These are phyloP conservation scores for Curvularia lunata DNA, from an alignment of 2,329 filamentous ascomycete species.

Conservation along the genomic window DNA sequence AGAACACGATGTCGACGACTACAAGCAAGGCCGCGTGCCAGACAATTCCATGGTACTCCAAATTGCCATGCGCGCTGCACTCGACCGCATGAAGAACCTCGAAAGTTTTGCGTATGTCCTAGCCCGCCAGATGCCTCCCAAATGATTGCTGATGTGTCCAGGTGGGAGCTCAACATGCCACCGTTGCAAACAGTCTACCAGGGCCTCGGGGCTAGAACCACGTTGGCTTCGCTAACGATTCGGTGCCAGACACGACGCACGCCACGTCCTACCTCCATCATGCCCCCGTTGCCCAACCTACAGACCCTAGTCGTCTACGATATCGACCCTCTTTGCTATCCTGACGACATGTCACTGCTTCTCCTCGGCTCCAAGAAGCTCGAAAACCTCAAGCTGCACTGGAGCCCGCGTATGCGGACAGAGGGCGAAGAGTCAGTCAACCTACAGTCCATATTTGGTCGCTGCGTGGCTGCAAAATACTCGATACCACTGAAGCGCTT, in stretches of 20 bases:
- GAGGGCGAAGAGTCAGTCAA: slow-evolving; percentile 64
- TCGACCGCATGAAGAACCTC: slow-evolving; percentile 65
- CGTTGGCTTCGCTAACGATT: slow-evolving; percentile 61
- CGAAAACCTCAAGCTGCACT: slow-evolving; percentile 63
- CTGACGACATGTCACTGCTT: slow-evolving; percentile 66
- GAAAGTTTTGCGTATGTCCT: slow-evolving; percentile 57
- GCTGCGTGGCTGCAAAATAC: slow-evolving; percentile 57
- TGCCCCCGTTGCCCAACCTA: slow-evolving; percentile 64
- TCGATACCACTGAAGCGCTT: slow-evolving; percentile 58
- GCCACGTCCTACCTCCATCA: slow-evolving; percentile 62
- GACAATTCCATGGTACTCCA: slow-evolving; percentile 70
- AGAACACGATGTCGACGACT: slow-evolving; percentile 63
- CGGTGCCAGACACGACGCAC: slow-evolving; percentile 63
- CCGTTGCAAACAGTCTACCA: slow-evolving; percentile 65
- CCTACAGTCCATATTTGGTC: slow-evolving; percentile 63
- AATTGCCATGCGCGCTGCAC: slow-evolving; percentile 63
- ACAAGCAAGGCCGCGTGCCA: slow-evolving; percentile 65
- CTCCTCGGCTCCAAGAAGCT: slow-evolving; percentile 62
- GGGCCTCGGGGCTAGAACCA: slow-evolving; percentile 57
- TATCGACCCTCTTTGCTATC: slow-evolving; percentile 69
- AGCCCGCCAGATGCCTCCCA: too few relatives aligned
- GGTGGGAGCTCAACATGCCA: slow-evolving; percentile 68
- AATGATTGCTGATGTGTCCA: slow-evolving; percentile 34
- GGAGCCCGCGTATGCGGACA: slow-evolving; percentile 66
- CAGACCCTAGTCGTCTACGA: slow-evolving; percentile 61